phyloP scores from a whole-genome alignment of 805 yeast genomes.

The Metschnikowia anglica region DNA sequence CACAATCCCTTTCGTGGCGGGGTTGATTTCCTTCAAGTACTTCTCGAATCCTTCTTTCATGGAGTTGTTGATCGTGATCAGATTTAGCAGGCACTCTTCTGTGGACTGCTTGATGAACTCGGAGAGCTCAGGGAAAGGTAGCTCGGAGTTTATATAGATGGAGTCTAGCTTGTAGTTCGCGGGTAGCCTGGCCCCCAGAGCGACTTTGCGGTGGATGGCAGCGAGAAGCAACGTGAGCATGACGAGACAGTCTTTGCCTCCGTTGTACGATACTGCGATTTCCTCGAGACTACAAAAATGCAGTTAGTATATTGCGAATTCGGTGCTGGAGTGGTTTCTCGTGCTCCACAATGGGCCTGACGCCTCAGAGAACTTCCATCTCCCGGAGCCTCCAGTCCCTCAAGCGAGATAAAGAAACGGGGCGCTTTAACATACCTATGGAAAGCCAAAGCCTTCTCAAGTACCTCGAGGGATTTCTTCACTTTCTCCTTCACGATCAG shows the following conservation, averaged over 20 bases:
- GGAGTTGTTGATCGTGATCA: constrained; percentile 42
- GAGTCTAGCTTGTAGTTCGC: constrained; percentile 45
- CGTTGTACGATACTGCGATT: constrained; percentile 83
- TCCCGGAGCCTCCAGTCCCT: not conserved
- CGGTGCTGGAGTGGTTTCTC: too few relatives aligned
- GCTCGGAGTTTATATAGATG: constrained; percentile 74
- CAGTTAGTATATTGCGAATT: not conserved
- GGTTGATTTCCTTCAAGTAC: constrained; percentile 51
- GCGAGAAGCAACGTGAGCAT: constrained; percentile 76
- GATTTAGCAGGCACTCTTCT: constrained; percentile 52
- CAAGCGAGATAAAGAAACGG: too few relatives aligned
- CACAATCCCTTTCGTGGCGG: constrained; percentile 65
- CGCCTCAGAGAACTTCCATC: too few relatives aligned
- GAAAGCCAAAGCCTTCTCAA: constrained; percentile 29
- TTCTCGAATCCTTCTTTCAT: constrained; percentile 69
- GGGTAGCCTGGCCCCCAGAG: constrained; percentile 21
- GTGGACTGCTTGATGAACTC: constrained; percentile 61
- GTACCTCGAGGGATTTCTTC: constrained; percentile 27
- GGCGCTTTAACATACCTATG: constrained; percentile 37
- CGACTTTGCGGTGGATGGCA: constrained; percentile 35
- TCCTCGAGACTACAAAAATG: constrained; percentile 37
- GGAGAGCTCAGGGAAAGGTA: constrained; percentile 69
- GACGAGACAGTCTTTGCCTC: constrained; percentile 95
- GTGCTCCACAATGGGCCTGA: too few relatives aligned
- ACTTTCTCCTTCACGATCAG: constrained; percentile 30